These are phyloP conservation scores for Penicillium sp. DNA, from an alignment of 2,329 filamentous ascomycete genomes.

Conservation along the genomic window DNA sequence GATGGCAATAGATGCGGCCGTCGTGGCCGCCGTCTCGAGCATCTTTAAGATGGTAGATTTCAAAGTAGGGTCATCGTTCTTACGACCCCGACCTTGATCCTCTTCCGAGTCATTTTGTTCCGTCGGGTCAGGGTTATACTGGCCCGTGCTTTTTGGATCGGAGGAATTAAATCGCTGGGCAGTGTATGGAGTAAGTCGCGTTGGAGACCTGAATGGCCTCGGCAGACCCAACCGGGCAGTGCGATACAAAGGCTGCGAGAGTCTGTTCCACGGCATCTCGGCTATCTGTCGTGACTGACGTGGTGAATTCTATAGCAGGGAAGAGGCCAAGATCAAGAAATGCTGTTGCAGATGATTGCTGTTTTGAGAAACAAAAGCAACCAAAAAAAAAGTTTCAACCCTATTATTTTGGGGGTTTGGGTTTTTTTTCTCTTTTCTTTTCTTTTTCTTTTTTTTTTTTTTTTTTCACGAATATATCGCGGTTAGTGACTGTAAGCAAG, in stretches of 20 bases:
- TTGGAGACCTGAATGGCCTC: conserved; percentile 15
- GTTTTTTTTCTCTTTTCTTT: conserved; percentile 4
- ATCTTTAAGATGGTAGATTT: conserved; percentile 61
- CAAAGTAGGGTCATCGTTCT: conserved; percentile 34
- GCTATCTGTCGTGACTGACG: background rate
- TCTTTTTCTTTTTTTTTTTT: background rate
- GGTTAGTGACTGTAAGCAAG: conserved; percentile 3
- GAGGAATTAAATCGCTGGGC: conserved; percentile 31
- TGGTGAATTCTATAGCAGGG: too few species aligned
- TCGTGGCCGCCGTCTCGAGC: conserved; percentile 74
- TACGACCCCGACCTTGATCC: conserved; percentile 23
- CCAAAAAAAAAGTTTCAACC: too few species aligned
- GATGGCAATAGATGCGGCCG: conserved; percentile 73
- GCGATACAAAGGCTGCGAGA: conserved; percentile 27
- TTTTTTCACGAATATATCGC: background rate
- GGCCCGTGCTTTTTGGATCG: conserved; percentile 23
- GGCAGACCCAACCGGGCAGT: conserved; percentile 23
- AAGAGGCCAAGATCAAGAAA: too few species aligned
- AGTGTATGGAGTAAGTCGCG: conserved; percentile 14
- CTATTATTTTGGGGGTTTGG: too few species aligned
- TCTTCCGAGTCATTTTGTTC: conserved; percentile 38
- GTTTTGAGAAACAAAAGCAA: too few species aligned
- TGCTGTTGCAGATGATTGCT: too few species aligned
- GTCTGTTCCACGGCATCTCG: conserved; percentile 32
- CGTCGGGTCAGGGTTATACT: conserved; percentile 31